Conservation (phyloP, 1,284 basidiomycete genomes). For the Amylostereum chailletii region DNA sequence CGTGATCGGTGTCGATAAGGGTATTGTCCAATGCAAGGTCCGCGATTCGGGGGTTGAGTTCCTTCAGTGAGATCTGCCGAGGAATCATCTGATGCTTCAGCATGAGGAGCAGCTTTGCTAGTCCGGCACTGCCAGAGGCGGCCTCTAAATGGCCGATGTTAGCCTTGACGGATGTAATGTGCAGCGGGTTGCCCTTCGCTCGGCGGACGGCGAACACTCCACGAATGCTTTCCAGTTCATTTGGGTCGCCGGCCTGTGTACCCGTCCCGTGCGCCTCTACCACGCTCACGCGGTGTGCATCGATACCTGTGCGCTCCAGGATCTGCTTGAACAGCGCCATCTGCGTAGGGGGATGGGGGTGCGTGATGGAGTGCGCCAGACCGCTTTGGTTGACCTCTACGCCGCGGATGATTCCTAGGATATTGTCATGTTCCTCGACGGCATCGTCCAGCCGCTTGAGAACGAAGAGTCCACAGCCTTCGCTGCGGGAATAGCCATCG, state of each 20-base stretch:
- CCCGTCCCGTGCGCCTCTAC: conserved; percentile 69
- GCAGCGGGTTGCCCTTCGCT: conserved; percentile 38
- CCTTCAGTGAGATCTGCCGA: conserved; percentile 46
- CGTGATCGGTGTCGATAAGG: conserved; percentile 33
- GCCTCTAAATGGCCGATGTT: conserved; percentile 71
- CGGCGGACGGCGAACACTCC: conserved; percentile 39
- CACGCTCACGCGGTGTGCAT: conserved; percentile 41
- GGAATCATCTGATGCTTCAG: conserved; percentile 47
- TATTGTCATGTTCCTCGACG: conserved; percentile 50
- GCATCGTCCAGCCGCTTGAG: conserved; percentile 64
- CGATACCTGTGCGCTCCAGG: conserved; percentile 36
- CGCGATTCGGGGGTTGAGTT: conserved; percentile 46
- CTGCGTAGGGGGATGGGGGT: conserved; percentile 59
- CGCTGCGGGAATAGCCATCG: conserved; percentile 65
- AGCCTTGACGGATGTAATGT: conserved; percentile 60
- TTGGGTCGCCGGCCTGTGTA: conserved; percentile 59
- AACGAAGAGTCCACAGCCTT: conserved; percentile 65
- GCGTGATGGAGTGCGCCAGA: conserved; percentile 56
- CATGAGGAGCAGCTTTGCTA: conserved; percentile 68
- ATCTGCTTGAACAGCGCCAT: conserved; percentile 40
- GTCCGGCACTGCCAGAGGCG: conserved; percentile 61
- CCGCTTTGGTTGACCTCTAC: conserved; percentile 66
- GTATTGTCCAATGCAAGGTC: conserved; percentile 40
- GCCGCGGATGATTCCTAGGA: conserved; percentile 60
- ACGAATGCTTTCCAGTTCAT: conserved; percentile 55